Base-by-base conservation (phyloP, 345 rosid species). In the Anastatica hierochuntica region DNA sequence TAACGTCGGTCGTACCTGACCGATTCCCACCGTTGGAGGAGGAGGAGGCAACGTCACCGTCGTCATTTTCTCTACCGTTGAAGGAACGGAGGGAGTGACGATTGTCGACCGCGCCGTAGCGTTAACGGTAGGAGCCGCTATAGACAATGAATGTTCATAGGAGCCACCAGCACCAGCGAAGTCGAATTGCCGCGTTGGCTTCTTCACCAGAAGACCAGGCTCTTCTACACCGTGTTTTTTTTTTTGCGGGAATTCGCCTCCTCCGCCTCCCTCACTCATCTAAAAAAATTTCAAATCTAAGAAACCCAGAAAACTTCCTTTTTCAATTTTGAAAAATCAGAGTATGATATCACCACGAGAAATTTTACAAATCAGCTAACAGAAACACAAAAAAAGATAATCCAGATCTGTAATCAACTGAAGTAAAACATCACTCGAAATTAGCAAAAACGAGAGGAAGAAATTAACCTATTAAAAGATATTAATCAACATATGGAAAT, bases 101-200 rank as follows among this genome's bases (percentile, higher is more conserved):
- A n/a, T n/a, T n/a, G n/a, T n/a, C n/a, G n/a, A n/a, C n/a, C n/a
- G n/a, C n/a, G n/a, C n/a, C n/a, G n/a, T n/a, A n/a, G n/a, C n/a
- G n/a, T n/a, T n/a, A n/a, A n/a, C n/a, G n/a, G n/a, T n/a, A n/a
- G 56, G 8, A 48, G 59, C 33, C n/a, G 54, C 56, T 57, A 51
- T 72, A 58, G 58, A 58, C 63, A 70, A 76, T 39, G 79, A 80
- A 40, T 79, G 81, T 43, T 82, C 72, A 58, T 63, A 63, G 7
- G 67, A 69, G 53, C 66, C n/a, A n/a, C n/a, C n/a, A n/a, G n/a
- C 64, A 24, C 69, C 79, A 30, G 95, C 83, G 76, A 92, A 92
- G 82, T 88, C 94, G 47, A 92, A 90, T 74, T 92, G 98, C 78
- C 97, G 59, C 0, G 90, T 97, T 4, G 84, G 82, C 75, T 74